These are phyloP conservation scores for Jaltomata sinuosa DNA, from an alignment of 257 asterid species.

Conservation along the genomic window DNA sequence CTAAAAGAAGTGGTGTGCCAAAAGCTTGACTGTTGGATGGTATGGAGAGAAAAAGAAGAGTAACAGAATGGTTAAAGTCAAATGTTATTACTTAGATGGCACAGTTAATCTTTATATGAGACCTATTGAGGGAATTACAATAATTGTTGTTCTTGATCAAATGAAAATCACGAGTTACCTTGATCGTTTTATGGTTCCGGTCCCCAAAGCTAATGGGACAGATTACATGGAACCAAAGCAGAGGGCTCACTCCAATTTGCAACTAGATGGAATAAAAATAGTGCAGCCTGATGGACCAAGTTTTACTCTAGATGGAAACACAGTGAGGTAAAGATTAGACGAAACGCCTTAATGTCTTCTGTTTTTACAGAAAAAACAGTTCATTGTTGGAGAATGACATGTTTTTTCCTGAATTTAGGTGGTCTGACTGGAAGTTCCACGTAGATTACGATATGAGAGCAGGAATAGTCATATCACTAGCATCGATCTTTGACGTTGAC, in stretches of 20 bases:
- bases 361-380: too few species aligned
- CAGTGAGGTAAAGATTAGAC: slow-evolving; percentile 30
- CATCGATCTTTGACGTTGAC: slow-evolving; percentile 43
- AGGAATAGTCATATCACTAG: slow-evolving; percentile 56
- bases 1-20: slow-evolving; percentile 44
- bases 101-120: slow-evolving; percentile 60
- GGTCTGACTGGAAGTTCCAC: slow-evolving; percentile 65
- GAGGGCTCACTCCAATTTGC: background rate
- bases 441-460: slow-evolving; percentile 57
- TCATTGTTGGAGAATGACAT: background rate
- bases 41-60: slow-evolving; percentile 36
- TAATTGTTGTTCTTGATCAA: slow-evolving; percentile 55
- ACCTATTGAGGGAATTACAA: slow-evolving; percentile 58
- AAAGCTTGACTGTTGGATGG: slow-evolving; percentile 48
- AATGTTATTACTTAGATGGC: slow-evolving; percentile 59
- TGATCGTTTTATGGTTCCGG: slow-evolving; percentile 40
- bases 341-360: too few species aligned
- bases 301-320: slow-evolving; percentile 41
- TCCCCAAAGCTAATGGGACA: slow-evolving; percentile 55
- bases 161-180: slow-evolving; percentile 33
- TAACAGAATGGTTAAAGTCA: slow-evolving; percentile 32
- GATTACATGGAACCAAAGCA: slow-evolving; percentile 28
- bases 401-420: slow-evolving; percentile 23
- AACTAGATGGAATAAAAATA: slow-evolving; percentile 1
- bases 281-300: slow-evolving; percentile 20